phyloP scores from a whole-genome alignment of 352 stramenopile genomes.

The Globisporangium ultimum region DNA sequence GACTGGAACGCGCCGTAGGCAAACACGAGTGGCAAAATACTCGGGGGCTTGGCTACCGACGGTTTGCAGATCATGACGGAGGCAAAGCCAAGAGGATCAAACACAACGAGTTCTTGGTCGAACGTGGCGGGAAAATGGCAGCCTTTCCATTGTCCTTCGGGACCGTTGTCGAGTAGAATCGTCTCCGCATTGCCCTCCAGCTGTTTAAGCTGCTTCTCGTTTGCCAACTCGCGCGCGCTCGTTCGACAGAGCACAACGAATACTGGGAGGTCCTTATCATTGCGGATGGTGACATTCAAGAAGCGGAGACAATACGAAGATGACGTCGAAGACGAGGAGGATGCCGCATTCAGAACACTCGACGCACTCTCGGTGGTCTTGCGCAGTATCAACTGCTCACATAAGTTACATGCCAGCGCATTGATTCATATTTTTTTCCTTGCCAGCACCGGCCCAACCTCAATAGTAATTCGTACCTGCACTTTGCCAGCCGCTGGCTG shows the following conservation, averaged over 20 bases:
- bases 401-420: background rate
- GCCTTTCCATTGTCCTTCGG: conserved; percentile 60
- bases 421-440: background rate
- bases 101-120: conserved; percentile 54
- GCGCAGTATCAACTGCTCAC: background rate
- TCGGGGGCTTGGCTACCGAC: conserved; percentile 50
- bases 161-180: conserved; percentile 52
- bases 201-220: conserved; percentile 26
- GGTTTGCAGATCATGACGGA: conserved; percentile 63
- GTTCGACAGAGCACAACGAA: conserved; percentile 54
- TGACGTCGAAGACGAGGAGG: conserved; percentile 6
- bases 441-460: background rate
- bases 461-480: conserved; percentile 12
- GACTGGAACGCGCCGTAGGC: conserved; percentile 54
- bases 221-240: conserved; percentile 14
- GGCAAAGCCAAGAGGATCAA: conserved; percentile 47
- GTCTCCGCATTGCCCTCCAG: conserved; percentile 42
- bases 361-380: background rate
- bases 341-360: background rate
- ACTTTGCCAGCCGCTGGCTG: conserved; percentile 12
- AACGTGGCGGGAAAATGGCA: conserved; percentile 42
- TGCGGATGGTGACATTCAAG: conserved; percentile 43
- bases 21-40: conserved; percentile 38
- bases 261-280: conserved; percentile 51
- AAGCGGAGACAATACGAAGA: conserved; percentile 53